Evolutionary conservation across 2,329 filamentous ascomycete species (phyloP).

Genomic region (Nectriaceae sp.): DNA sequence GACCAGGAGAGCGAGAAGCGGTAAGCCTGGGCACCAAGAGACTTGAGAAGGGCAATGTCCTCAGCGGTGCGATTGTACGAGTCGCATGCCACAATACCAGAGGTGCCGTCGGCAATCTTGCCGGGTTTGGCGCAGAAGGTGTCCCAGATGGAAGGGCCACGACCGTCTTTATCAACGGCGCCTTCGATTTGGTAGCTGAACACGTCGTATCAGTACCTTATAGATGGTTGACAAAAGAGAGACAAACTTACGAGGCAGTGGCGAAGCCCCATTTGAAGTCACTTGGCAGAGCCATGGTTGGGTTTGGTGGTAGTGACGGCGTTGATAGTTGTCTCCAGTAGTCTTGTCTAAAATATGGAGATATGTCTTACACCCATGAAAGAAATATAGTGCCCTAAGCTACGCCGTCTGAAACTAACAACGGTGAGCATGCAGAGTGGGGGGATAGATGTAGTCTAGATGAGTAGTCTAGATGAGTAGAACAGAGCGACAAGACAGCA

Average conservation of each 20-base stretch:
- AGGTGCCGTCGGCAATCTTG: slow-evolving; percentile 78
- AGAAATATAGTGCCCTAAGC: too few species aligned
- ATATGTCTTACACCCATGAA: too few species aligned
- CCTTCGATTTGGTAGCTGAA: slow-evolving; percentile 86
- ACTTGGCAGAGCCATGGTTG: slow-evolving; percentile 59
- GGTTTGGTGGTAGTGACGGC: not conserved
- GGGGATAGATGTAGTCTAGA: too few species aligned
- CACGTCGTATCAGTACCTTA: too few species aligned
- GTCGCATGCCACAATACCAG: slow-evolving; percentile 79
- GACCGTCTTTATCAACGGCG: slow-evolving; percentile 71
- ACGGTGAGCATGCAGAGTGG: too few species aligned
- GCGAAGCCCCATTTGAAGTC: slow-evolving; percentile 82
- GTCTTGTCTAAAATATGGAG: too few species aligned
- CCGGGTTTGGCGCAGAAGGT: slow-evolving; percentile 79
- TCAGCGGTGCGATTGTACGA: slow-evolving; percentile 79
- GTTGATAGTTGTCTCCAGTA: too few species aligned
- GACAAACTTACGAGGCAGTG: slow-evolving; percentile 66
- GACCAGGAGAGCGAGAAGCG: slow-evolving; percentile 87
- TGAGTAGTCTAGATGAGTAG: too few species aligned
- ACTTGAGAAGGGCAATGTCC: slow-evolving; percentile 77
- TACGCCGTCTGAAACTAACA: too few species aligned
- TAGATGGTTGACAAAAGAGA: slow-evolving; percentile 1
- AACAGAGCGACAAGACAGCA: too few species aligned
- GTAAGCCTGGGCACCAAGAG: slow-evolving; percentile 72
- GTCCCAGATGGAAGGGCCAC: slow-evolving; percentile 85